phyloP scores from a whole-genome alignment of 129 eudicot species.

The Artemisia tridentata region DNA sequence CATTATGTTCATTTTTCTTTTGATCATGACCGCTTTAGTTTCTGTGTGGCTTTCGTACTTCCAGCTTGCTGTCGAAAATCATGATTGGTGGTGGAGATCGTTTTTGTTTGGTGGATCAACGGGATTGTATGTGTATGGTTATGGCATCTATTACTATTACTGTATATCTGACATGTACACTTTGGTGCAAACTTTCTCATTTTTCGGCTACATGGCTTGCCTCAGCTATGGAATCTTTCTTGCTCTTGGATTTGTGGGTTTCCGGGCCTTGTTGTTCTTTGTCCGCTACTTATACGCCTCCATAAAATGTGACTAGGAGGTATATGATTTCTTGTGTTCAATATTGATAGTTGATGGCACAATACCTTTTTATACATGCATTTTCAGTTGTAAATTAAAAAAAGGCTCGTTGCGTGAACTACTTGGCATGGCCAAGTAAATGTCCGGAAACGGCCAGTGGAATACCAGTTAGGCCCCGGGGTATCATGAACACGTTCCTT shows the following conservation, averaged over 20 bases:
- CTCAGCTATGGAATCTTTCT: background rate
- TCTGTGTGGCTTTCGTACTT: slow-evolving; percentile 69
- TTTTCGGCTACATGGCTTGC: slow-evolving; percentile 12
- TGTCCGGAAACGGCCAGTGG: no score
- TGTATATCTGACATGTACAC: background rate
- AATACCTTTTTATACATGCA: no score
- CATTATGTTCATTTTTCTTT: slow-evolving; percentile 62
- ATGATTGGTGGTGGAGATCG: slow-evolving; percentile 29
- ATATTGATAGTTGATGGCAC: no score
- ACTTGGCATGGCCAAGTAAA: no score
- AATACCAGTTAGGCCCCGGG: no score
- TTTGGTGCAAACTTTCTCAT: background rate
- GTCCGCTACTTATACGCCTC: slow-evolving; percentile 7
- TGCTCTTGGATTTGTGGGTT: background rate
- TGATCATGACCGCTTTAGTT: slow-evolving; percentile 66
- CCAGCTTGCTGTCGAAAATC: slow-evolving; percentile 81
- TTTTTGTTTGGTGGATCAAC: background rate
- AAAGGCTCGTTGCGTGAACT: no score
- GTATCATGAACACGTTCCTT: no score
- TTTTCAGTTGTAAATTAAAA: no score
- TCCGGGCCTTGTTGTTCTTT: background rate
- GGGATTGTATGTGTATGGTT: background rate
- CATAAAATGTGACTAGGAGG: slow-evolving; percentile 1
- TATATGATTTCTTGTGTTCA: no score
- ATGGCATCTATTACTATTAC: slow-evolving; percentile 1